A percentile compares a stretch with the other conserved stretches of the same genome.
Conservation (phyloP, 805 yeast species). For the Metahyphopichia silvanorum region DNA sequence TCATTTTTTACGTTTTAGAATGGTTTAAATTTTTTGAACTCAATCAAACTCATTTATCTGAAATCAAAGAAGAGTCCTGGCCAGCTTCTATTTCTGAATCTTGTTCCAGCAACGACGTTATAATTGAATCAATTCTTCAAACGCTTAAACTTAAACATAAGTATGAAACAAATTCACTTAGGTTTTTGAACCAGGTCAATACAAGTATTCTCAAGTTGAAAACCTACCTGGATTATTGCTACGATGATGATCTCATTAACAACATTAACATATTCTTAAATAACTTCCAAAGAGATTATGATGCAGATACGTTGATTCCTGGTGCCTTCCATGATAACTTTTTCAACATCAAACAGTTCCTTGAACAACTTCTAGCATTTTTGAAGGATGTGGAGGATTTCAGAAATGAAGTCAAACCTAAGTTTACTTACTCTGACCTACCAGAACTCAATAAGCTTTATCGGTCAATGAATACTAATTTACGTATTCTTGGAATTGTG, state of each 20-base stretch:
- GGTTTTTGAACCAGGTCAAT: conserved; percentile 24
- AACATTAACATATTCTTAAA: conserved; percentile 1
- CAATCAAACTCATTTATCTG: conserved; percentile 2
- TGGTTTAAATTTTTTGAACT: conserved; percentile 47
- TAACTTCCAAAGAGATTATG: not conserved
- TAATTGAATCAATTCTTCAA: conserved; percentile 9
- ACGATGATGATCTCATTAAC: conserved; percentile 1
- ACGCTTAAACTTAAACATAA: conserved; percentile 21
- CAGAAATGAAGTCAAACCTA: conserved; percentile 6
- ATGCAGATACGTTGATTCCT: not conserved
- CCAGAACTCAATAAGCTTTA: conserved; percentile 10
- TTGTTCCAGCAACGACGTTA: not conserved
- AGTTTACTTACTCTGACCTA: conserved; percentile 9
- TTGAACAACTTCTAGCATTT: conserved; percentile 2
- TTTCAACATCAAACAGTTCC: not conserved
- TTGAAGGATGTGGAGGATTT: conserved; percentile 7
- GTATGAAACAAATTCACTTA: conserved; percentile 29
- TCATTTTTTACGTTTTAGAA: conserved; percentile 56
- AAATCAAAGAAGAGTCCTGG: conserved; percentile 1
- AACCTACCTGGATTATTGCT: conserved; percentile 3
- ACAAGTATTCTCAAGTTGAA: conserved; percentile 5
- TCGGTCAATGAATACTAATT: conserved; percentile 9
- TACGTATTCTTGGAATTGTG: conserved; percentile 10
- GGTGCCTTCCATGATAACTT: conserved; percentile 1
- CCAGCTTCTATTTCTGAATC: conserved; percentile 1